Evolutionary conservation across 805 yeast genomes (phyloP).

Genomic region (Martiniozyma abietophila): DNA sequence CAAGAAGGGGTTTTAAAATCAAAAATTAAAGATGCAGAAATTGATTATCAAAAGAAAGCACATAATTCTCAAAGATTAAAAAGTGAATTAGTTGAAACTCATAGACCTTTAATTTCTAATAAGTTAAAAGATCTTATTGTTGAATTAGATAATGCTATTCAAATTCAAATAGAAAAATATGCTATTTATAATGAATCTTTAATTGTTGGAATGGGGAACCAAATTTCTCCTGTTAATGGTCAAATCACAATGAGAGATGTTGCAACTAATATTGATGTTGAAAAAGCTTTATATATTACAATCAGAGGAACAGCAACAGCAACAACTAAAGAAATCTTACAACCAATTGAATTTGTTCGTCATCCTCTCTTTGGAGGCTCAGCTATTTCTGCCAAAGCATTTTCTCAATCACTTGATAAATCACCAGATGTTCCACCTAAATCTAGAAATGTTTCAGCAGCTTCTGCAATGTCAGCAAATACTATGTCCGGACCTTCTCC

Average conservation of each 20-base stretch:
- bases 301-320: constrained; percentile 29
- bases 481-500: constrained; percentile 8
- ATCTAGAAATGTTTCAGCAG: constrained; percentile 5
- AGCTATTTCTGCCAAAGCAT: background rate
- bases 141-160: constrained; percentile 84
- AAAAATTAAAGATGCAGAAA: constrained; percentile 77
- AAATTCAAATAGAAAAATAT: constrained; percentile 80
- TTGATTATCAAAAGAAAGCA: constrained; percentile 75
- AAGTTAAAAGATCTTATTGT: constrained; percentile 68
- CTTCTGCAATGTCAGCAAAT: constrained; percentile 2
- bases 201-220: constrained; percentile 75
- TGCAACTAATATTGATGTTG: constrained; percentile 75
- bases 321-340: constrained; percentile 30
- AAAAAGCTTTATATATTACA: constrained; percentile 67
- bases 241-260: constrained; percentile 57
- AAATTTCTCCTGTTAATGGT: constrained; percentile 61
- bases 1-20: constrained; percentile 81
- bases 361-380: constrained; percentile 50
- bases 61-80: constrained; percentile 63
- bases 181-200: constrained; percentile 82
- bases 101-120: constrained; percentile 69
- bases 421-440: constrained; percentile 3
- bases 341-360: constrained; percentile 61
- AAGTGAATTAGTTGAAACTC: constrained; percentile 58
- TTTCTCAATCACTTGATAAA: background rate